Evolutionary conservation across 768 basidiomycete genomes (phyloP), one percentile per base, ranked within the genome.

Genomic region (Dendrothele bispora): DNA sequence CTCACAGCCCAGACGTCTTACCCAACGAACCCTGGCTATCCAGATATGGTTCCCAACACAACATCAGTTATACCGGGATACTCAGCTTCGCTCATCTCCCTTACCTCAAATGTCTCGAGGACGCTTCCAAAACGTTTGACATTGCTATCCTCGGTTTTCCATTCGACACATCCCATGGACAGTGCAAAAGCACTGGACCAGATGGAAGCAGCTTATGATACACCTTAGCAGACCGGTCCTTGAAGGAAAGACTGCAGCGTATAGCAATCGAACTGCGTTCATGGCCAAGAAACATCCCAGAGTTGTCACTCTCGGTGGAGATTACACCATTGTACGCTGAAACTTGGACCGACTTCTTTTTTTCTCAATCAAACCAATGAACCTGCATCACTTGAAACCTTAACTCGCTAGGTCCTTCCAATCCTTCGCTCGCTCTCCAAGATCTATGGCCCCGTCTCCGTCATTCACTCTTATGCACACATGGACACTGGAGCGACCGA

Each of bases 401-500:
- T n/a, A n/a, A n/a, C n/a, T n/a, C n/a, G 14, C 6, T 25, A 72
- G 70, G 72, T 80, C 8, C 74, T 88, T 7, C 86, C 85, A 5
- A 86, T 88, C 49, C 71, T 88, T 3, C 78, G 83, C n/a, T 70
- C 85, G 12, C 64, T 88, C 32, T 65, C 83, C 64, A 75, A 78
- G 55, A 72, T 84, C 30, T 86, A 87, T 52, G 86, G 85, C 7
- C 82, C 83, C 0, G 68, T 84, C 40, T 79, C 78, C 22, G 78
- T 85, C 43, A 81, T 86, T 41, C 84, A 86, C 54, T 84, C 84
- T 49, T 84, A 84, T 51, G 77, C 57, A 14, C 84, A 85, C 57
- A 69, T 84, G 32, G 84, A 86, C 56, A 83, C 84, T 7, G 79
- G 75, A 70, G 25, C 63, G 37, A 57, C 60, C 39, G 66, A 66